phyloP scores from a whole-genome alignment of 768 basidiomycete species.

The Gymnopilus dilepis region DNA sequence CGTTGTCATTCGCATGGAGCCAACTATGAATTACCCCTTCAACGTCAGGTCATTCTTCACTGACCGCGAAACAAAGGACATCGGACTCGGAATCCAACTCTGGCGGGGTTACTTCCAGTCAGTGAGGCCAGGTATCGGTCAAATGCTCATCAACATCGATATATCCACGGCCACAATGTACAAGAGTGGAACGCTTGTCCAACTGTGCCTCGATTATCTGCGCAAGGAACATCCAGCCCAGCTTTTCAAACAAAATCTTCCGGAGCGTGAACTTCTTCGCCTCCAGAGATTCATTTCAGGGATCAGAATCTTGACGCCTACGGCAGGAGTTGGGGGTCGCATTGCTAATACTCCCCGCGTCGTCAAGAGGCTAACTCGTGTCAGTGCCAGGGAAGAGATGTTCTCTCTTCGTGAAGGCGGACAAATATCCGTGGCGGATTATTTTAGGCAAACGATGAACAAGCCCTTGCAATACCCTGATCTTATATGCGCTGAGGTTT shows the following conservation, averaged over 20 bases:
- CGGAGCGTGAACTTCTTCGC: slow-evolving; percentile 58
- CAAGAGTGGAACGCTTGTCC: slow-evolving; percentile 62
- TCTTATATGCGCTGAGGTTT: slow-evolving; percentile 70
- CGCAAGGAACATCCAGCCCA: slow-evolving; percentile 28
- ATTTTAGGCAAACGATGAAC: slow-evolving; percentile 62
- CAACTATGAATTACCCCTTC: slow-evolving; percentile 71
- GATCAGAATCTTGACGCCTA: slow-evolving; percentile 34
- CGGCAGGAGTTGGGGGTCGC: slow-evolving; percentile 35
- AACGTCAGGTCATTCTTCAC: slow-evolving; percentile 83
- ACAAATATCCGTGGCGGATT: slow-evolving; percentile 58
- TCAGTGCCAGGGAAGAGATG: slow-evolving; percentile 56
- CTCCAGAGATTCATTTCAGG: slow-evolving; percentile 47
- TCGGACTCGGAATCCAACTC: slow-evolving; percentile 69
- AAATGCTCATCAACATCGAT: slow-evolving; percentile 79
- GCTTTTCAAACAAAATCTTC: slow-evolving; percentile 47
- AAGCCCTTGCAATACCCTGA: slow-evolving; percentile 63
- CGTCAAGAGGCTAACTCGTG: slow-evolving; percentile 60
- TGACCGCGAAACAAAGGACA: slow-evolving; percentile 53
- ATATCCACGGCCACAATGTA: slow-evolving; percentile 84
- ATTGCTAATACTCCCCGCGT: slow-evolving; percentile 53
- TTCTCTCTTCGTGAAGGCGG: slow-evolving; percentile 66
- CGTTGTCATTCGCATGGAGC: slow-evolving; percentile 82
- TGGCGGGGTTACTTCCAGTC: slow-evolving; percentile 89
- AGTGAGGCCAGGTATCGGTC: slow-evolving; percentile 68
- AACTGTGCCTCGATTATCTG: slow-evolving; percentile 63